These are phyloP conservation scores for Begonia loranthoides DNA, from an alignment of 306 rosid genomes.

Conservation along the genomic window DNA sequence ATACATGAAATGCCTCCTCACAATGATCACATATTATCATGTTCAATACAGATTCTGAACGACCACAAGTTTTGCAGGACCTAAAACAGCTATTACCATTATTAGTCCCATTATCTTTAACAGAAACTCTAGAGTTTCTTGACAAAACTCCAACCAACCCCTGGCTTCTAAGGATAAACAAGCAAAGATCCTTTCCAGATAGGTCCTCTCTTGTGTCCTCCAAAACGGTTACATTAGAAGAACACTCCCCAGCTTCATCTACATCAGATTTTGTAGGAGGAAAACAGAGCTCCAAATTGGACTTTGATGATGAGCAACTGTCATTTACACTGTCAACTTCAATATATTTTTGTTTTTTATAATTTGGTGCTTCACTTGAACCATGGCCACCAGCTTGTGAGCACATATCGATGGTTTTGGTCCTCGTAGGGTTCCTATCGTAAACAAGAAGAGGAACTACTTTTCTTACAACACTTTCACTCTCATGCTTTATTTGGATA, in stretches of 20 bases:
- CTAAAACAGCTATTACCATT: slow-evolving; percentile 24
- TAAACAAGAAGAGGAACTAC: slow-evolving; percentile 15
- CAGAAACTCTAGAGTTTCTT: slow-evolving; percentile 14
- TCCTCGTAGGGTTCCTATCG: slow-evolving; percentile 10
- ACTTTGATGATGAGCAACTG: slow-evolving; percentile 89
- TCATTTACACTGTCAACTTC: slow-evolving; percentile 60
- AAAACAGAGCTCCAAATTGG: slow-evolving; percentile 47
- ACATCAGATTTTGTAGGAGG: slow-evolving; percentile 36
- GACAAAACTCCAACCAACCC: slow-evolving; percentile 34
- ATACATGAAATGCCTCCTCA: slow-evolving; percentile 73
- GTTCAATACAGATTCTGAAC: slow-evolving; percentile 30
- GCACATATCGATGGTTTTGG: slow-evolving; percentile 11
- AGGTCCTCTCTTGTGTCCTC: slow-evolving; percentile 36
- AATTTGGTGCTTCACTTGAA: slow-evolving; percentile 24
- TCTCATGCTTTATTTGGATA: slow-evolving; percentile 14
- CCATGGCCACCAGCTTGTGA: slow-evolving; percentile 12
- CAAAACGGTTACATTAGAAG: slow-evolving; percentile 47
- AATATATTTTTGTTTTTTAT: slow-evolving; percentile 22
- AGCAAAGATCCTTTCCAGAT: slow-evolving; percentile 65
- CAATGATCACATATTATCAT: slow-evolving; percentile 86
- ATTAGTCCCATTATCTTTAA: slow-evolving; percentile 21
- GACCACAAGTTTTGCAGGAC: slow-evolving; percentile 65
- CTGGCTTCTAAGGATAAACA: slow-evolving; percentile 50
- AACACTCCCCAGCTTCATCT: slow-evolving; percentile 72
- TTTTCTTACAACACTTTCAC: slow-evolving; percentile 21